These are phyloP conservation scores for Ogataea naganishii DNA, from an alignment of 805 yeast species.

Conservation along the genomic window DNA sequence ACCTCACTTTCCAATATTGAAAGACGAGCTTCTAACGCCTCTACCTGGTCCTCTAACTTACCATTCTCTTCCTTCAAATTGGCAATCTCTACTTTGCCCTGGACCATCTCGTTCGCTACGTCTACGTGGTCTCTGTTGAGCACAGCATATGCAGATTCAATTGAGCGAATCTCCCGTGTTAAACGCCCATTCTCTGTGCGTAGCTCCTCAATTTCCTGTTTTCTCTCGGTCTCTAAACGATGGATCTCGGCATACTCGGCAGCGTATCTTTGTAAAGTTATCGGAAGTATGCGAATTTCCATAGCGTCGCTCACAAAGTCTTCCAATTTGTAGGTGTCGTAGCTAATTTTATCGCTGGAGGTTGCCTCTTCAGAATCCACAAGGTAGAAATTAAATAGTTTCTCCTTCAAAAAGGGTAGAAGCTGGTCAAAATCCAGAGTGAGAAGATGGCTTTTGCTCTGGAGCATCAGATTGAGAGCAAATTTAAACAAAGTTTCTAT, in stretches of 20 bases:
- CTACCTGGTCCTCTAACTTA: conserved; percentile 42
- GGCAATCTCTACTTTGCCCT: conserved; percentile 67
- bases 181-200: conserved; percentile 62
- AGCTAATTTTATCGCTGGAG: conserved; percentile 10
- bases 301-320: conserved; percentile 73
- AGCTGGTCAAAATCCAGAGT: conserved; percentile 67
- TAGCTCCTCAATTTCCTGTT: conserved; percentile 50
- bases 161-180: conserved; percentile 60
- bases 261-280: conserved; percentile 59
- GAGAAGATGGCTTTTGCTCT: conserved; percentile 53
- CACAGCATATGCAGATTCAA: conserved; percentile 61
- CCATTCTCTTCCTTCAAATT: conserved; percentile 67
- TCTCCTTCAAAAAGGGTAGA: conserved; percentile 69
- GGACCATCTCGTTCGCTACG: conserved; percentile 81
- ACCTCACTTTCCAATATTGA: conserved; percentile 26
- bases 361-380: conserved; percentile 19
- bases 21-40: conserved; percentile 34
- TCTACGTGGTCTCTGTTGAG: conserved; percentile 78
- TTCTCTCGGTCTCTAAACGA: conserved; percentile 53
- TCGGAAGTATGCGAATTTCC: conserved; percentile 63
- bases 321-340: conserved; percentile 50
- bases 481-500: conserved; percentile 78
- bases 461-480: conserved; percentile 70
- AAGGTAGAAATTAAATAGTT: conserved; percentile 64
- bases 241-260: conserved; percentile 73